Evolutionary conservation across 345 rosid genomes (phyloP).

Genomic region (Reutealis trisperma): DNA sequence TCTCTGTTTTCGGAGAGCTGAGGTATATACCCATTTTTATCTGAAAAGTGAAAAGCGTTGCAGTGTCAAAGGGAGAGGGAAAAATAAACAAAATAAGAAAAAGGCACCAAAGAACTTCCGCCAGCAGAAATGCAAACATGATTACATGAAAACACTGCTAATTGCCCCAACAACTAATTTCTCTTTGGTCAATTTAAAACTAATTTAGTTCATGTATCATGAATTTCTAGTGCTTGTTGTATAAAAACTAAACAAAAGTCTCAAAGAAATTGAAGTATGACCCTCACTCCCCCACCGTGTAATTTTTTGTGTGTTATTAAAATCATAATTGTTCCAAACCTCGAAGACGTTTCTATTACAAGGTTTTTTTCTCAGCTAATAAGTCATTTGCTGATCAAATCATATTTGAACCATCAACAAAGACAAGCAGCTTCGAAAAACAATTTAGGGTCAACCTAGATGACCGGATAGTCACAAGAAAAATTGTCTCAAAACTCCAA

Average conservation of each 20-base stretch:
- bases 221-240: too few relatives aligned
- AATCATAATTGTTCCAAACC: neutral
- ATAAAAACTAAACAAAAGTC: too few relatives aligned
- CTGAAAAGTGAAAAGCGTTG: conserved; percentile 13
- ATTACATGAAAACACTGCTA: neutral
- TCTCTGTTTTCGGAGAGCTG: conserved; percentile 94
- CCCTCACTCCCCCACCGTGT: neutral
- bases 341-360: too few relatives aligned
- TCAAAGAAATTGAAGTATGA: neutral
- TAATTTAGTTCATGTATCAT: neutral
- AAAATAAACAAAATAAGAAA: neutral
- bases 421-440: neutral
- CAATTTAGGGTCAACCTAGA: neutral
- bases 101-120: neutral
- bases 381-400: conserved; percentile 8
- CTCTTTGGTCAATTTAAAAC: neutral
- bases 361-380: neutral
- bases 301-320: neutral
- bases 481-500: neutral
- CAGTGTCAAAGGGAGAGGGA: neutral
- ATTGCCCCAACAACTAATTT: neutral
- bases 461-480: neutral
- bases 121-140: neutral
- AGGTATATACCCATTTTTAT: conserved; percentile 86
- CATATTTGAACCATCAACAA: neutral